These are phyloP conservation scores for Sambucus nigra DNA, from an alignment of 129 eudicot genomes.

Conservation along the genomic window DNA sequence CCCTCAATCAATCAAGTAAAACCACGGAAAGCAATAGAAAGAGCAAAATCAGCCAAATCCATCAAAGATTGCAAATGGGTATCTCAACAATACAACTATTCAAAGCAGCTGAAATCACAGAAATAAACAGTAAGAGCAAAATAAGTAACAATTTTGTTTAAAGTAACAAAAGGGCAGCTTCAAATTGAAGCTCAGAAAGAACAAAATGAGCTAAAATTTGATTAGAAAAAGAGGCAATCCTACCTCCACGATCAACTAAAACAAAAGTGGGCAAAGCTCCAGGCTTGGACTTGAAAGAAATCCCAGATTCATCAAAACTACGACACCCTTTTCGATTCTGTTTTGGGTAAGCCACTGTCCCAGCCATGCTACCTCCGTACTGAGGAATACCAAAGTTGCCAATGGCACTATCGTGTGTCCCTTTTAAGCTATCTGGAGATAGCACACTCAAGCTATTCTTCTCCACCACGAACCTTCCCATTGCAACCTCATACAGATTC, in stretches of 20 bases:
- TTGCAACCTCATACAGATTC: slow-evolving; percentile 14
- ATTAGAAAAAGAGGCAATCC: neutral
- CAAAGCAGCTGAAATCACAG: neutral
- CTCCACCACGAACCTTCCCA: slow-evolving; percentile 66
- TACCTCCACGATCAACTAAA: slow-evolving; percentile 96
- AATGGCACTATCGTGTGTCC: slow-evolving; percentile 75
- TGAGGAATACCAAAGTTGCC: slow-evolving; percentile 97
- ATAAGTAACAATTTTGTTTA: slow-evolving; percentile 2
- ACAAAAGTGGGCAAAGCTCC: slow-evolving; percentile 83
- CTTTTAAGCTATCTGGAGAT: slow-evolving; percentile 67
- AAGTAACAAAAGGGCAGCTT: slow-evolving; percentile 4
- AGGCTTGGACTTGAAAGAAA: slow-evolving; percentile 66
- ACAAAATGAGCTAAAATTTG: too few species aligned
- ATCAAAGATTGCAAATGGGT: neutral
- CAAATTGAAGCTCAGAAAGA: neutral
- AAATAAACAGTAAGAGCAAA: slow-evolving; percentile 1
- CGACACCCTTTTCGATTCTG: slow-evolving; percentile 76
- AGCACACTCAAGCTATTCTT: slow-evolving; percentile 74
- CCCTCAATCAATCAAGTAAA: neutral
- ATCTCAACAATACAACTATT: neutral
- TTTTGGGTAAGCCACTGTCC: slow-evolving; percentile 73
- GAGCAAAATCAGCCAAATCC: neutral
- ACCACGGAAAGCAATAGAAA: slow-evolving; percentile 3
- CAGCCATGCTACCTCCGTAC: slow-evolving; percentile 94
- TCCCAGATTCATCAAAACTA: slow-evolving; percentile 45